These are phyloP conservation scores for Hyaloscypha bicolor DNA, from an alignment of 495 filamentous ascomycete species.

Conservation along the genomic window DNA sequence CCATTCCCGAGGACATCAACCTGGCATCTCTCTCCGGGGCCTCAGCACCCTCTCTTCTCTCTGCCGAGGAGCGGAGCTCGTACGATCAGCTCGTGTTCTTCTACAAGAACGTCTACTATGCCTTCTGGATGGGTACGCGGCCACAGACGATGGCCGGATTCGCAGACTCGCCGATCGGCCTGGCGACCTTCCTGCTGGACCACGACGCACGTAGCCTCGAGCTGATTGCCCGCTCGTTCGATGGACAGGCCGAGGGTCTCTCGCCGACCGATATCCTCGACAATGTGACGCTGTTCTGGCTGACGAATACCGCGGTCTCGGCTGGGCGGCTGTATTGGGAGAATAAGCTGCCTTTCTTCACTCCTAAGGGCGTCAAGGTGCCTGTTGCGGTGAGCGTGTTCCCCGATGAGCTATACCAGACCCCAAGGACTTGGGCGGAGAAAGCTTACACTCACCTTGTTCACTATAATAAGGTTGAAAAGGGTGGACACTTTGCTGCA, in stretches of 20 bases:
- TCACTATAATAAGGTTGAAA: neutral
- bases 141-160: neutral
- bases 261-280: neutral
- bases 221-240: neutral
- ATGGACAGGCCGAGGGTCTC: neutral
- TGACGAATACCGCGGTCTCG: neutral
- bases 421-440: neutral
- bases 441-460: neutral
- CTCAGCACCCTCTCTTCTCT: neutral
- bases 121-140: neutral
- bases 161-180: neutral
- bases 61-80: neutral
- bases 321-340: neutral
- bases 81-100: neutral
- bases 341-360: neutral
- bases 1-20: neutral
- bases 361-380: neutral
- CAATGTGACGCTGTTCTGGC: neutral
- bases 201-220: neutral
- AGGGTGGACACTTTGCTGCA: neutral
- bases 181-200: neutral
- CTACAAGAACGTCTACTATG: neutral
- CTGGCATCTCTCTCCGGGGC: neutral
- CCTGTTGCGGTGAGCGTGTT: neutral
- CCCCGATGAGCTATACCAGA: neutral